phyloP scores from a whole-genome alignment of 1,139 yeast species.

The Yamadazyma triangularis region DNA sequence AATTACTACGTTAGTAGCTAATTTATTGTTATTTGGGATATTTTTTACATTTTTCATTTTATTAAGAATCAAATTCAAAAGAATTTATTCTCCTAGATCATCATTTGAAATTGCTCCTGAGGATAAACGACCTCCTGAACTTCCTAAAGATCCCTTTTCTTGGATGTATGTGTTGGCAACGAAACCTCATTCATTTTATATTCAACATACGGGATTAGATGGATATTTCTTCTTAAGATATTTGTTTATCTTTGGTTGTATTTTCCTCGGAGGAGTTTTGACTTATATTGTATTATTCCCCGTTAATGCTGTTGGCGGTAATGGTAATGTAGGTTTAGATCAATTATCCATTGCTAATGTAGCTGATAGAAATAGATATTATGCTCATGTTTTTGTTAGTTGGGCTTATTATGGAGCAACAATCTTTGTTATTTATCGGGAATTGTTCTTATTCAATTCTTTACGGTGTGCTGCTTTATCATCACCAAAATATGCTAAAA shows the following conservation, averaged over 20 bases:
- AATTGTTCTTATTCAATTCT: constrained; percentile 73
- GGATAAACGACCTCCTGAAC: constrained; percentile 57
- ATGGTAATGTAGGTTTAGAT: constrained; percentile 59
- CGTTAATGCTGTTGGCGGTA: constrained; percentile 60
- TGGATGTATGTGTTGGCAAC: constrained; percentile 57
- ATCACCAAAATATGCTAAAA: constrained; percentile 72
- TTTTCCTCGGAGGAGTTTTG: constrained; percentile 36
- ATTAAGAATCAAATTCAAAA: constrained; percentile 49
- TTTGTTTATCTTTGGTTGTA: constrained; percentile 40
- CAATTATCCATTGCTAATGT: constrained; percentile 74
- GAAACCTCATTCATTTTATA: constrained; percentile 59
- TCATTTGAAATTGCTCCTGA: constrained; percentile 54
- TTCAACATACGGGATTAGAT: constrained; percentile 73
- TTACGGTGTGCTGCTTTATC: constrained; percentile 78
- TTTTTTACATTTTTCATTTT: constrained; percentile 52
- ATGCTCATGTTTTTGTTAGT: constrained; percentile 80
- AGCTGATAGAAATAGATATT: constrained; percentile 54
- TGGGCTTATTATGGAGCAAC: constrained; percentile 75
- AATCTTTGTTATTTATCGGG: constrained; percentile 72
- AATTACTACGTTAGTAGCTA: constrained; percentile 53
- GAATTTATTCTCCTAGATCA: constrained; percentile 69
- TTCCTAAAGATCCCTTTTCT: constrained; percentile 58
- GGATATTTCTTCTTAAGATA: constrained; percentile 68
- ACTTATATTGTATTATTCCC: constrained; percentile 61
- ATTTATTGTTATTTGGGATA: constrained; percentile 48